Percentiles rank a stretch among this genome's conserved stretches.
These are phyloP conservation scores for Eutypa lata DNA, from an alignment of 2,329 filamentous ascomycete species.

Conservation along the genomic window DNA sequence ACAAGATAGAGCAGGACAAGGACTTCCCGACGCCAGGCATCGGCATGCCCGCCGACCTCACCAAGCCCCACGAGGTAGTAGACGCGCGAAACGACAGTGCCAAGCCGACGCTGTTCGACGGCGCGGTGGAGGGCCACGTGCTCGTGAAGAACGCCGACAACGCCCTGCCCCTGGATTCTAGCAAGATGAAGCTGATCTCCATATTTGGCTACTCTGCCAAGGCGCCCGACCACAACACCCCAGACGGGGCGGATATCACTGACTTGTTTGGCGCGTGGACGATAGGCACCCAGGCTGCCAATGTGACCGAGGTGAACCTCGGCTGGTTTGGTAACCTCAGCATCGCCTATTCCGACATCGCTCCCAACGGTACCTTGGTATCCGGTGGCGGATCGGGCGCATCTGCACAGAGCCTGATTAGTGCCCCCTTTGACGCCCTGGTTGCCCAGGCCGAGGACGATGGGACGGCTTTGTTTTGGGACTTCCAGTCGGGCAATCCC, in stretches of 20 bases:
- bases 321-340: constrained; percentile 20
- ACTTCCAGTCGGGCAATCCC: constrained; percentile 36
- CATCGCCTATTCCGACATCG: constrained; percentile 17
- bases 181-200: constrained; percentile 44
- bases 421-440: constrained; percentile 36
- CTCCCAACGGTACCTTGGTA: constrained; percentile 35
- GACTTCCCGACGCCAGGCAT: constrained; percentile 25
- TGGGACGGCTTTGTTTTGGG: constrained; percentile 41
- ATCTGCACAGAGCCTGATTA: constrained; percentile 32
- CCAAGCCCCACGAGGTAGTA: constrained; percentile 33
- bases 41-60: constrained; percentile 33
- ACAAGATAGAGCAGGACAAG: constrained; percentile 33
- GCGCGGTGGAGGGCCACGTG: constrained; percentile 32
- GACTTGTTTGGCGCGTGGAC: constrained; percentile 10
- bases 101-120: constrained; percentile 27
- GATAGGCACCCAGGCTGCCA: constrained; percentile 10
- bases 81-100: constrained; percentile 36
- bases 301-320: constrained; percentile 8
- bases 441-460: constrained; percentile 37
- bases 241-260: constrained; percentile 44
- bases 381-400: constrained; percentile 38
- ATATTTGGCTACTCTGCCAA: constrained; percentile 43
- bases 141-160: constrained; percentile 44
- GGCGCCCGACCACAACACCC: constrained; percentile 23
- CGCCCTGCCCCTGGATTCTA: constrained; percentile 38